Conservation (phyloP, 768 basidiomycete genomes). For the Mycena albidolilacea region DNA sequence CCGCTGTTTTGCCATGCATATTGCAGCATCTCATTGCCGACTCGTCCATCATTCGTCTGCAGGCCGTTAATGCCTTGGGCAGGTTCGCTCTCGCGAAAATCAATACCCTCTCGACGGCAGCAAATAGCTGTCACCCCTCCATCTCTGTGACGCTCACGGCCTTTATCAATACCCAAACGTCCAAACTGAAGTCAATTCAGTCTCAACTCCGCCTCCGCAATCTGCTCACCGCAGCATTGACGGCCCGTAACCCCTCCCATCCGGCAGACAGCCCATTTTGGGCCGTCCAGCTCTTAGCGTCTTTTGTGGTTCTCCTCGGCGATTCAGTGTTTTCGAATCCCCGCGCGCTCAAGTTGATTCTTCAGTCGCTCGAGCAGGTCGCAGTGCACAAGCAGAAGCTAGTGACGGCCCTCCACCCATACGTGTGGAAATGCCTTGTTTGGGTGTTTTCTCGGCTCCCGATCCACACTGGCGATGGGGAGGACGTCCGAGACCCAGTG, state of each 20-base stretch:
- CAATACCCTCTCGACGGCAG: slow-evolving; percentile 21
- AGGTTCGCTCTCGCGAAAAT: slow-evolving; percentile 66
- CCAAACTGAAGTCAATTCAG: slow-evolving; percentile 17
- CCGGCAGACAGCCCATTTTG: slow-evolving; percentile 54
- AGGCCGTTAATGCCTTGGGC: slow-evolving; percentile 71
- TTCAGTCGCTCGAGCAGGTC: slow-evolving; percentile 52
- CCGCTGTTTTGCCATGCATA: slow-evolving; percentile 61
- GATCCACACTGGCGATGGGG: slow-evolving; percentile 20
- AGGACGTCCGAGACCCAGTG: slow-evolving; percentile 50
- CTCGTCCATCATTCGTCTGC: slow-evolving; percentile 54
- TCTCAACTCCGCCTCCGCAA: slow-evolving; percentile 41
- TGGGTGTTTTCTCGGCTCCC: slow-evolving; percentile 69
- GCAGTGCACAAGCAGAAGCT: slow-evolving; percentile 51
- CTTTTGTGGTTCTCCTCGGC: slow-evolving; percentile 64
- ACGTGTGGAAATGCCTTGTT: slow-evolving; percentile 68
- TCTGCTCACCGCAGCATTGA: slow-evolving; percentile 48
- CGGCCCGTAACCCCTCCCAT: slow-evolving; percentile 39
- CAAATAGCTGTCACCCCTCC: slow-evolving; percentile 29
- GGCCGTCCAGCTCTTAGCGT: slow-evolving; percentile 61
- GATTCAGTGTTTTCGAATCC: slow-evolving; percentile 58
- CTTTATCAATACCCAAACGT: slow-evolving; percentile 32
- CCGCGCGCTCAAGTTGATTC: slow-evolving; percentile 54
- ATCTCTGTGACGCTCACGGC: slow-evolving; percentile 23
- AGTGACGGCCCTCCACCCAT: slow-evolving; percentile 57
- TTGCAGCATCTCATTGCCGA: slow-evolving; percentile 50